phyloP scores from a whole-genome alignment of 2,329 filamentous ascomycete species.

The Chalaropsis ovoidea region DNA sequence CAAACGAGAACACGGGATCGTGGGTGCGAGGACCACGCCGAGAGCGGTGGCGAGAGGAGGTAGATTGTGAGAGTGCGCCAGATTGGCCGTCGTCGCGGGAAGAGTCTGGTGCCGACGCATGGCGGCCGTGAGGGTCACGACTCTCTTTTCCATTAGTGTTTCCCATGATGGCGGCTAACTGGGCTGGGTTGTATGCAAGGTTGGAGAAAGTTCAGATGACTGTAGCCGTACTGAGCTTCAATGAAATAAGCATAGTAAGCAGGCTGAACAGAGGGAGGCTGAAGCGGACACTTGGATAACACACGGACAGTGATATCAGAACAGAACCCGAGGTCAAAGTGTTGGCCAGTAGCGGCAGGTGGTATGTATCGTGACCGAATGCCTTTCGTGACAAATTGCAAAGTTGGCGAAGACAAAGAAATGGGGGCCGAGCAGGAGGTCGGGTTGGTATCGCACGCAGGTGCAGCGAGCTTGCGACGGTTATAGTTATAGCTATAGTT shows the following conservation, averaged over 20 bases:
- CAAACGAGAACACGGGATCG: constrained; percentile 18
- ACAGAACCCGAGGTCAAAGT: constrained; percentile 6
- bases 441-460: not conserved
- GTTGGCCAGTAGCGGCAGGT: not conserved
- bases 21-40: constrained; percentile 33
- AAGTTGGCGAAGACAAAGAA: not conserved
- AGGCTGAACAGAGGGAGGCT: not conserved
- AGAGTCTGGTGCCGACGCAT: constrained; percentile 12
- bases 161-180: constrained; percentile 31
- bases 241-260: not conserved
- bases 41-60: constrained; percentile 28
- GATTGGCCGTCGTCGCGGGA: constrained; percentile 24
- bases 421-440: not conserved
- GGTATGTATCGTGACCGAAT: not conserved
- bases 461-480: not conserved
- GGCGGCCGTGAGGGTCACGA: constrained; percentile 28
- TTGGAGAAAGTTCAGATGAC: constrained; percentile 13
- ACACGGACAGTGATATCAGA: not conserved
- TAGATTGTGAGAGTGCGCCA: constrained; percentile 35
- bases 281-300: not conserved
- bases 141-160: constrained; percentile 37
- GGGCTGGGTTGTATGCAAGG: constrained; percentile 3
- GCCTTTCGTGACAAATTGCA: not conserved
- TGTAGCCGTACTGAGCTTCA: not conserved
- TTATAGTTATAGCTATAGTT: constrained; percentile 4